Conservation (phyloP, 2,329 filamentous ascomycete species). For the Fusarium keratoplasticum region DNA sequence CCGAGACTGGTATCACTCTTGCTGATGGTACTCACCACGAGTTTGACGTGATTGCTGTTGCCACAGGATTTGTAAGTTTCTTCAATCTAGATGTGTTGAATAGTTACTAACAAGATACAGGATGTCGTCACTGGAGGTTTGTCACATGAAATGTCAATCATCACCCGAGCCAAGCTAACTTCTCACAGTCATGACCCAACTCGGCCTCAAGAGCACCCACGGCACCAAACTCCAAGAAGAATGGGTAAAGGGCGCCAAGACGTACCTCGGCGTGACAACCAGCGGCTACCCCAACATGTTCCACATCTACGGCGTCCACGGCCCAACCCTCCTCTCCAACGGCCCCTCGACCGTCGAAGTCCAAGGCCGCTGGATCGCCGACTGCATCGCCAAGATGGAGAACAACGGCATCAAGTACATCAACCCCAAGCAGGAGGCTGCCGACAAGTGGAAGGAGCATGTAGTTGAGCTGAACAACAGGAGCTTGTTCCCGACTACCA, state of each 20-base stretch:
- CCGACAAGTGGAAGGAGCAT: slow-evolving; percentile 61
- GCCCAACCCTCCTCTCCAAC: slow-evolving; percentile 66
- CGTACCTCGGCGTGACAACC: slow-evolving; percentile 59
- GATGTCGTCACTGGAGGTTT: slow-evolving; percentile 52
- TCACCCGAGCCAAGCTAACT: neutral
- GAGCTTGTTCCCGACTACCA: slow-evolving; percentile 61
- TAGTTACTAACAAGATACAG: slow-evolving; percentile 35
- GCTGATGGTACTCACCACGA: slow-evolving; percentile 56
- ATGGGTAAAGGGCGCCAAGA: slow-evolving; percentile 55
- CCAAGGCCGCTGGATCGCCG: slow-evolving; percentile 68
- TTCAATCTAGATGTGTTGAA: fast-evolving
- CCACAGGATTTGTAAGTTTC: slow-evolving; percentile 58
- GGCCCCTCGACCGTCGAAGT: slow-evolving; percentile 66
- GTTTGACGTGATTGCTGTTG: slow-evolving; percentile 58
- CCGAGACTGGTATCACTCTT: slow-evolving; percentile 54
- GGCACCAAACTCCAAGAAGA: slow-evolving; percentile 54
- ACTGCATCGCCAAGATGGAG: slow-evolving; percentile 62
- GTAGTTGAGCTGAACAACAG: slow-evolving; percentile 59
- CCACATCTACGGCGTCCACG: slow-evolving; percentile 67
- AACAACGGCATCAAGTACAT: slow-evolving; percentile 60
- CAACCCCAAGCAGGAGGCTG: slow-evolving; percentile 59
- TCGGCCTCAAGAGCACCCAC: slow-evolving; percentile 57
- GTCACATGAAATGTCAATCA: neutral
- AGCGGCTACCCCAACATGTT: slow-evolving; percentile 63
- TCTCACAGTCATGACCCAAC: slow-evolving; percentile 55